Evolutionary conservation across 2,329 filamentous ascomycete species (phyloP).

Genomic region (Pyrenophora teres): DNA sequence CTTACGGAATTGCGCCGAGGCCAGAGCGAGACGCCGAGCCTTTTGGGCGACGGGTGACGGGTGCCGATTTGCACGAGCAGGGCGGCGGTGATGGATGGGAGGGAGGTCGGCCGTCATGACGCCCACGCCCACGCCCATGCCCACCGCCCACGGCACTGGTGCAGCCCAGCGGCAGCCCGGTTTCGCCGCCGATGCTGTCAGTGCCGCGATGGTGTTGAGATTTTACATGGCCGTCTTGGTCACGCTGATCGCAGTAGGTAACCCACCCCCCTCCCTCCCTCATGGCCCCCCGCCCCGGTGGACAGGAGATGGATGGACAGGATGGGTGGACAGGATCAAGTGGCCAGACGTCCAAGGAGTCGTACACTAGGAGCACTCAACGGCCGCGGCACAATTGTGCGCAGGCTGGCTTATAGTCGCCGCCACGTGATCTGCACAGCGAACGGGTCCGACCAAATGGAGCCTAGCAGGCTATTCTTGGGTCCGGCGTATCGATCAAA

Average conservation of each 20-base stretch:
- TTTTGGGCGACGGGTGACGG: slow-evolving; percentile 27
- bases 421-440: slow-evolving; percentile 29
- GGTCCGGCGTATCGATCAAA: slow-evolving; percentile 1
- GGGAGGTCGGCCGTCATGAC: slow-evolving; percentile 21
- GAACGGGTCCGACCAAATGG: slow-evolving; percentile 16
- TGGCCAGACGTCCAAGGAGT: too few relatives aligned
- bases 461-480: slow-evolving; percentile 7
- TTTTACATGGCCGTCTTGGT: slow-evolving; percentile 20
- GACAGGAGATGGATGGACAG: too few relatives aligned
- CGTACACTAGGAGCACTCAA: slow-evolving; percentile 14
- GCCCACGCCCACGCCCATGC: neutral
- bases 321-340: too few relatives aligned
- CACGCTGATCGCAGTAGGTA: slow-evolving; percentile 17
- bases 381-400: slow-evolving; percentile 32
- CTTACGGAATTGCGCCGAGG: slow-evolving; percentile 26
- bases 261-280: slow-evolving; percentile 14
- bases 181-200: slow-evolving; percentile 23
- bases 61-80: slow-evolving; percentile 27
- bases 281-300: slow-evolving; percentile 3
- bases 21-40: slow-evolving; percentile 23
- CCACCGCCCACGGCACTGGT: slow-evolving; percentile 3
- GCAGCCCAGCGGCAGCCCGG: slow-evolving; percentile 3
- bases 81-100: slow-evolving; percentile 3
- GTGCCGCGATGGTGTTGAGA: slow-evolving; percentile 19
- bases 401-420: slow-evolving; percentile 16